phyloP scores from a whole-genome alignment of 2,329 filamentous ascomycete species.

The Dissoconium aciculare region DNA sequence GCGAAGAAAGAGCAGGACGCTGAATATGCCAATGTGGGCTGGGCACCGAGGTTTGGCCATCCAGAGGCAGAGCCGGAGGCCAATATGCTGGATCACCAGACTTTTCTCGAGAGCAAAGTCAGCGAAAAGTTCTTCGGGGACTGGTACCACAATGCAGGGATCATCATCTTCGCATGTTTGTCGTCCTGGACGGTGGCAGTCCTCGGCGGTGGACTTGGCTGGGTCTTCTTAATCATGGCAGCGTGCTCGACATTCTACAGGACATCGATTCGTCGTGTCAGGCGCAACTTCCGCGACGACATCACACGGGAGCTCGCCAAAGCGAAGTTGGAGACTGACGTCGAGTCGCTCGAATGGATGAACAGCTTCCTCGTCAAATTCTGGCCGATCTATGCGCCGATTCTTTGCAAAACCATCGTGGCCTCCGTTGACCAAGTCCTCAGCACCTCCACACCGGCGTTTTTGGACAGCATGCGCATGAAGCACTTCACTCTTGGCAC shows the following conservation, averaged over 20 bases:
- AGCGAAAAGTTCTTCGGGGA: conserved; percentile 89
- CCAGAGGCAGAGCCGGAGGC: conserved; percentile 40
- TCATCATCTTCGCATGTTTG: conserved; percentile 87
- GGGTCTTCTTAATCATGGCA: conserved; percentile 88
- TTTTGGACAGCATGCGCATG: conserved; percentile 84
- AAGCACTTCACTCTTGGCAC: conserved; percentile 88
- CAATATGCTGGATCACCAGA: conserved; percentile 73
- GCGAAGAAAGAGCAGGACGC: conserved; percentile 38
- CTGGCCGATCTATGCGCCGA: conserved; percentile 96
- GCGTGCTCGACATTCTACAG: conserved; percentile 89
- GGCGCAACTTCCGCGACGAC: conserved; percentile 92
- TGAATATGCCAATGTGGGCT: conserved; percentile 50
- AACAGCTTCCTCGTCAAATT: conserved; percentile 98
- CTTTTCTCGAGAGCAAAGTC: conserved; percentile 67
- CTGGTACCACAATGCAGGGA: conserved; percentile 95
- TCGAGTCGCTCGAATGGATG: conserved; percentile 94
- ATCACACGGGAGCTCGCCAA: conserved; percentile 78
- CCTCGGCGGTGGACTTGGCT: conserved; percentile 78
- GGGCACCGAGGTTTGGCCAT: conserved; percentile 75
- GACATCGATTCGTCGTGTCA: conserved; percentile 82
- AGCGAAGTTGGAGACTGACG: conserved; percentile 73
- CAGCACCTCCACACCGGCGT: conserved; percentile 78
- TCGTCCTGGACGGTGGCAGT: conserved; percentile 80
- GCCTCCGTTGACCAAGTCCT: conserved; percentile 91
- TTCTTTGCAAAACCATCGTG: conserved; percentile 82